Percentiles rank a stretch among this genome's conserved stretches.
These are phyloP conservation scores for Canariomyces notabilis DNA, from an alignment of 2,329 filamentous ascomycete species.

Conservation along the genomic window DNA sequence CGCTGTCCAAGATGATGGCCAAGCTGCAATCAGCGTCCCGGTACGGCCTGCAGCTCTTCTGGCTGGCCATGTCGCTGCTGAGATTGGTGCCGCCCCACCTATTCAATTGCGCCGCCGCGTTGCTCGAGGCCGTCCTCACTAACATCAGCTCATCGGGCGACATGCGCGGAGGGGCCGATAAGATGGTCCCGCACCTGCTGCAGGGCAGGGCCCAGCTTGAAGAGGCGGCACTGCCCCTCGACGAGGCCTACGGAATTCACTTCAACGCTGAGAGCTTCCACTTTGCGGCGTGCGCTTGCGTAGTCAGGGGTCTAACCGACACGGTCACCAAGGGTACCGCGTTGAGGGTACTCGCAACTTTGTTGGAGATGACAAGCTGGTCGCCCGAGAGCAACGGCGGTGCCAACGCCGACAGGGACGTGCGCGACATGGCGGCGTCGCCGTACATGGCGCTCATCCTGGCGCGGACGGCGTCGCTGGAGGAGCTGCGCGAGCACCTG, in stretches of 20 bases:
- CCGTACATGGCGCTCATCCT: conserved; percentile 59
- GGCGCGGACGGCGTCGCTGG: conserved; percentile 48
- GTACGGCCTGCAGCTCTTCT: conserved; percentile 65
- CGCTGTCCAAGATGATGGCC: conserved; percentile 65
- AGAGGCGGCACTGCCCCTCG: conserved; percentile 56
- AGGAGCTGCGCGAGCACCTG: conserved; percentile 59
- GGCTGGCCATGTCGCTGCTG: conserved; percentile 62
- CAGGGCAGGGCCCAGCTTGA: conserved; percentile 57
- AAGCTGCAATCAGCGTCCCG: conserved; percentile 62
- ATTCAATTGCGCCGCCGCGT: conserved; percentile 61
- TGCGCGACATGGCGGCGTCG: conserved; percentile 36
- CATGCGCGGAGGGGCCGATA: conserved; percentile 52
- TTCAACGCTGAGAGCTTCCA: conserved; percentile 63
- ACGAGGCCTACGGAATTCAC: conserved; percentile 61
- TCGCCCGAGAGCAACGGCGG: background rate
- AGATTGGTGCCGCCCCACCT: conserved; percentile 57
- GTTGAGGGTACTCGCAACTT: conserved; percentile 56
- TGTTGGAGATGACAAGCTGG: conserved; percentile 48
- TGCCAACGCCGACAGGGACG: conserved; percentile 13
- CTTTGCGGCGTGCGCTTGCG: conserved; percentile 59
- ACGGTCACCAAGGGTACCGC: conserved; percentile 54
- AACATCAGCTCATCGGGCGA: conserved; percentile 60
- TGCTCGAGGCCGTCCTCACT: conserved; percentile 59
- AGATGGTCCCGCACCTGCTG: conserved; percentile 55
- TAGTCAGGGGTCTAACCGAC: conserved; percentile 60